Base-by-base conservation (phyloP, 1,284 basidiomycete genomes). In the Malassezia obtusa region DNA sequence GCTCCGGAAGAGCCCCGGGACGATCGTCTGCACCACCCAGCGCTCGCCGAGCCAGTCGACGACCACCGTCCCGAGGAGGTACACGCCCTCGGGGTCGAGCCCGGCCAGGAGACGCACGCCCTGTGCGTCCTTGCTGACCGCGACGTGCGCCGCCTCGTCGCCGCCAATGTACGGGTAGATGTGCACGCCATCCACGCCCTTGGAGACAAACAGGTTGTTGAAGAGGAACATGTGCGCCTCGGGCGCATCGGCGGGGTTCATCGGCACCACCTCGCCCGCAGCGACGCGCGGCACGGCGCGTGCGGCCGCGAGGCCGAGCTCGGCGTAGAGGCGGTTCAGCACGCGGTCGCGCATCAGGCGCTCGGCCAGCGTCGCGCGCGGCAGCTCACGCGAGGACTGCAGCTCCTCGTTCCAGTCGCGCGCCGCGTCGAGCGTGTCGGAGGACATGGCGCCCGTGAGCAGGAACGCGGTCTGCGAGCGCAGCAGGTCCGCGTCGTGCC, bases 331-430 rank as follows among this genome's bases (percentile, higher is more conserved):
- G 61, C 80, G 78, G 59, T 77, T 77, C 41, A 79, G 71, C 63
- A 80, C 76, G 54, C 79, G 77, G 61, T 81, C 80, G 33, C 80
- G 72, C 59, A 80, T 68, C 25, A 80, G 76, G 14, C 79, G 73
- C 62, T 81, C 80, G 50, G 77, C 75, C 52, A 79, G 76, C 15
- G 70, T 76, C 25, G 69, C 64, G 51, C 75, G 73, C 11, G 80
- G 79, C 33, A 81, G 68, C 68, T 81, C 80, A 47, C 77, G 75
- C 58, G 78, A 77, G 33, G 78, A 77, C 59, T 79, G 78, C 33
- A 80, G 76, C 73, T 81, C 80, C 62, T 81, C 80, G 67, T 80
- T 81, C 80, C 80, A 81, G 65, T 81, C 80, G 50, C 80, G 75
- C 4, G 79, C 77, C 19, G 74, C 75, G 50, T 80, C 80, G 25